Evolutionary conservation across 192 early-diverging fungal species (phyloP).

Genomic region (Podila horticola): DNA sequence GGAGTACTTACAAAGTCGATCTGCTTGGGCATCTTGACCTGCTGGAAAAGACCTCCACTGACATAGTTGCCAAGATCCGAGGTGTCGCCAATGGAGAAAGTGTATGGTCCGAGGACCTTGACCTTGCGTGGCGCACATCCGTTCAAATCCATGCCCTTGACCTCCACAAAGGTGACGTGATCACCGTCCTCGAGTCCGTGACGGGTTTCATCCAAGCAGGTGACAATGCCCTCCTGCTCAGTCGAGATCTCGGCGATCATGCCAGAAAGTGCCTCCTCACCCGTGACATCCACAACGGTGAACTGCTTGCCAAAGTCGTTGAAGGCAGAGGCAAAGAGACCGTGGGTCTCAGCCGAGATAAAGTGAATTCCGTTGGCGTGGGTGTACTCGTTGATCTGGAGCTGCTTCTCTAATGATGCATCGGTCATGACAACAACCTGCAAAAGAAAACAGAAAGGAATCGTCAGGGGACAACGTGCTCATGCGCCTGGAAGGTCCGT

Average conservation of each 20-base stretch:
- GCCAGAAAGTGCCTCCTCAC: constrained; percentile 91
- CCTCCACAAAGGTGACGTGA: constrained; percentile 91
- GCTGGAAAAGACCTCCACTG: constrained; percentile 91
- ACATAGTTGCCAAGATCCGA: constrained; percentile 76
- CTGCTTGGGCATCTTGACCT: constrained; percentile 94
- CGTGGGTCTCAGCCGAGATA: constrained; percentile 88
- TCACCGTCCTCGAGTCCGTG: constrained; percentile 99
- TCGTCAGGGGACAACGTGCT: background rate
- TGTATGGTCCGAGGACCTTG: constrained; percentile 94
- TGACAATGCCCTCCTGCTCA: constrained; percentile 87
- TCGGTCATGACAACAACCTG: constrained; percentile 93
- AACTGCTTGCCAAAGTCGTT: constrained; percentile 97
- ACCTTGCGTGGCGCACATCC: constrained; percentile 80
- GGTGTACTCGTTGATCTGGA: constrained; percentile 87
- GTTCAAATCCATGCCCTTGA: constrained; percentile 95
- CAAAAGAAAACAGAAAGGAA: background rate
- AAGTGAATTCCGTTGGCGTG: constrained; percentile 81
- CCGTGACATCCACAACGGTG: constrained; percentile 86
- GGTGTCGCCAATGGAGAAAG: constrained; percentile 97
- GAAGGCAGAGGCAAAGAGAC: constrained; percentile 95
- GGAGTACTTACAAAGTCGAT: constrained; percentile 78
- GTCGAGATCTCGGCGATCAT: constrained; percentile 89
- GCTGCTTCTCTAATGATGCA: constrained; percentile 75
- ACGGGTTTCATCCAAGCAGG: constrained; percentile 95
- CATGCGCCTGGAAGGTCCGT: background rate